These are phyloP conservation scores for Wallacemonas sp. DNA, from an alignment of 208 protist genomes.

Conservation along the genomic window DNA sequence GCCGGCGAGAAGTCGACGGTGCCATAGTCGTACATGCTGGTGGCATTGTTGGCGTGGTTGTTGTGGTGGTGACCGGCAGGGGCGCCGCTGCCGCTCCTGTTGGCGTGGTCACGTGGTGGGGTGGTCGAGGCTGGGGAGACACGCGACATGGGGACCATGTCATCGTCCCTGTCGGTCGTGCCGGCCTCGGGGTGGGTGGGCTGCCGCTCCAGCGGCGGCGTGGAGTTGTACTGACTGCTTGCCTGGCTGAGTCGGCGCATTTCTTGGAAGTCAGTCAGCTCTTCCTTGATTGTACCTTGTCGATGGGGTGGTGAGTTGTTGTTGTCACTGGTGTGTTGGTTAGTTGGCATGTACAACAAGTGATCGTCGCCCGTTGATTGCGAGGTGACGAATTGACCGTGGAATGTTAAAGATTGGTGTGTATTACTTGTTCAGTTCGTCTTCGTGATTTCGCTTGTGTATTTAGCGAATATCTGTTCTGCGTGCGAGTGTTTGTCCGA, in stretches of 20 bases:
- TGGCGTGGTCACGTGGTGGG: too few relatives aligned
- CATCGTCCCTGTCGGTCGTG: background rate
- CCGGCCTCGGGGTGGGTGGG: background rate
- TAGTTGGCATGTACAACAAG: background rate
- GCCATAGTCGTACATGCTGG: background rate
- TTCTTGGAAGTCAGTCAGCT: background rate
- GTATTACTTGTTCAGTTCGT: too few relatives aligned
- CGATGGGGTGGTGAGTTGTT: background rate
- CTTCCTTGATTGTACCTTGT: constrained; percentile 10
- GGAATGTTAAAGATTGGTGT: too few relatives aligned
- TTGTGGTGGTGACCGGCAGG: background rate
- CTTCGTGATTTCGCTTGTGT: too few relatives aligned
- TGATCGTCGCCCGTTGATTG: too few relatives aligned
- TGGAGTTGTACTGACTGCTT: background rate
- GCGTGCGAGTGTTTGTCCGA: too few relatives aligned
- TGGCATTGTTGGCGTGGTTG: background rate
- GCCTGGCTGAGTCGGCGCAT: constrained; percentile 11
- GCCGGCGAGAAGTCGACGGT: background rate
- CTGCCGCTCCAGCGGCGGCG: background rate
- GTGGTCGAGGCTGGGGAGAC: too few relatives aligned
- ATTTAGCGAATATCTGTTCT: too few relatives aligned
- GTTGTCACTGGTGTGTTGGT: background rate
- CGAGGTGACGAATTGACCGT: too few relatives aligned
- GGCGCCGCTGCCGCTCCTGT: background rate
- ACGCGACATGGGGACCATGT: background rate